Evolutionary conservation across 2,329 filamentous ascomycete genomes (phyloP), one percentile per base, ranked within the genome.

Genomic region (Colletotrichum chlorophyti): DNA sequence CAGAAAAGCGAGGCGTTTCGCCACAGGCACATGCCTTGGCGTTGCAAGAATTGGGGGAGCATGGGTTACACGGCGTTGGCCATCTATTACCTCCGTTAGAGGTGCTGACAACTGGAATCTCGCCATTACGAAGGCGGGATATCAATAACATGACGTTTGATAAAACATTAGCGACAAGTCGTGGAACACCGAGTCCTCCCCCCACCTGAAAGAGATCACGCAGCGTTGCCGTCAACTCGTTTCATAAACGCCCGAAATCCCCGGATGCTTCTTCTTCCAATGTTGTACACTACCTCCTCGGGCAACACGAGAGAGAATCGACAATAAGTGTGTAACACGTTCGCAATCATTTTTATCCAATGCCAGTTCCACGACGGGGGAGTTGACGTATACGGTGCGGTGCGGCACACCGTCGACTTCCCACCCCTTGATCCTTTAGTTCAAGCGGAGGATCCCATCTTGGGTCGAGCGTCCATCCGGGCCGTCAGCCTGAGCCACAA

Each of bases 221-320:
- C 52, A 43, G 31, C 51, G 15, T 60, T 60, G 57, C 57, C 51
- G 51, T 50, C 14, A 21, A 15, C 11, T 15, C 11, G 38, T 50
- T 50, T 21, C 38, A 57, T 52, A 24, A 35, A 14, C 45, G 19
- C n/a, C 12, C 32, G n/a, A 50, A 55, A 17, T 50, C 57, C 51
- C 55, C 55, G 50, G 35, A 48, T 26, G 35, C n/a, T 38, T 23
- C 41, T 45, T 17, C 24, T 48, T 31, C 14, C 10, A 26, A 24
- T 10, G 42, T 43, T 31, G 10, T 37, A 42, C 37, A 9, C 34
- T 12, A 15, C 17, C n/a, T n/a, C n/a, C 26, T 35, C 27, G 31
- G 31, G 42, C 24, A 23, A 27, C 29, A 37, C 19, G 11, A 12
- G 19, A 14, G 23, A n/a, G 4, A 11, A 38, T 47, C 37, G 10